These are phyloP conservation scores for Chlorella sp. DNA, from an alignment of 139 green algal genomes.

Conservation along the genomic window DNA sequence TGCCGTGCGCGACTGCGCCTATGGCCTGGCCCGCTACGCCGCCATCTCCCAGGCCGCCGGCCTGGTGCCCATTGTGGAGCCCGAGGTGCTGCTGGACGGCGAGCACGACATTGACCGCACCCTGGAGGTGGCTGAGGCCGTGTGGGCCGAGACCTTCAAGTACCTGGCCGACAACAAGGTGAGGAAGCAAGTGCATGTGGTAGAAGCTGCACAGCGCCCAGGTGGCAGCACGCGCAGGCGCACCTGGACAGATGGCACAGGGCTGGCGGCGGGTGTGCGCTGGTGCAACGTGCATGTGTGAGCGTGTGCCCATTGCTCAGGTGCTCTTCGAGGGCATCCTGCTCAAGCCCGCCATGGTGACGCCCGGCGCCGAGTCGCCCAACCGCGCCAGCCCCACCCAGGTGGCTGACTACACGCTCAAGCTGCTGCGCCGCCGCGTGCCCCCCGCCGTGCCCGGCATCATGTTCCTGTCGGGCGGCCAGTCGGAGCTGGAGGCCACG, in stretches of 20 bases:
- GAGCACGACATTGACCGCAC: constrained; percentile 82
- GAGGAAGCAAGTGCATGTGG: not conserved
- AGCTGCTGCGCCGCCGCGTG: constrained; percentile 92
- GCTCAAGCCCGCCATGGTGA: constrained; percentile 99
- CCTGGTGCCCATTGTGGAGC: constrained; percentile 98
- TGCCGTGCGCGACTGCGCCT: constrained; percentile 87
- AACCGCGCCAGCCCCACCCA: constrained; percentile 66
- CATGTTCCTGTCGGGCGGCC: constrained; percentile 99
- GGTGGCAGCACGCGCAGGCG: no score
- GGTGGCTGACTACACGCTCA: constrained; percentile 92
- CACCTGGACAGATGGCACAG: no score
- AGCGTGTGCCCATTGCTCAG: constrained; percentile 19
- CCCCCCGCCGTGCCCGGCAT: constrained; percentile 97
- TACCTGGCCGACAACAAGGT: constrained; percentile 71
- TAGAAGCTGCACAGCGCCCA: not conserved
- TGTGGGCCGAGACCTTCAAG: constrained; percentile 99
- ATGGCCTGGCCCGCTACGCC: constrained; percentile 96
- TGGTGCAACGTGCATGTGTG: not conserved
- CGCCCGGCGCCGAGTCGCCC: constrained; percentile 88
- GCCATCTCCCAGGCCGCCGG: constrained; percentile 68
- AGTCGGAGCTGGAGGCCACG: constrained; percentile 98
- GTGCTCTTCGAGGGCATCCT: constrained; percentile 99
- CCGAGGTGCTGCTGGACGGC: constrained; percentile 95
- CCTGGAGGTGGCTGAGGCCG: constrained; percentile 74
- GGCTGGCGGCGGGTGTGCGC: no score